Evolutionary conservation across 345 rosid species (phyloP).

Genomic region (Limnanthes douglasii): DNA sequence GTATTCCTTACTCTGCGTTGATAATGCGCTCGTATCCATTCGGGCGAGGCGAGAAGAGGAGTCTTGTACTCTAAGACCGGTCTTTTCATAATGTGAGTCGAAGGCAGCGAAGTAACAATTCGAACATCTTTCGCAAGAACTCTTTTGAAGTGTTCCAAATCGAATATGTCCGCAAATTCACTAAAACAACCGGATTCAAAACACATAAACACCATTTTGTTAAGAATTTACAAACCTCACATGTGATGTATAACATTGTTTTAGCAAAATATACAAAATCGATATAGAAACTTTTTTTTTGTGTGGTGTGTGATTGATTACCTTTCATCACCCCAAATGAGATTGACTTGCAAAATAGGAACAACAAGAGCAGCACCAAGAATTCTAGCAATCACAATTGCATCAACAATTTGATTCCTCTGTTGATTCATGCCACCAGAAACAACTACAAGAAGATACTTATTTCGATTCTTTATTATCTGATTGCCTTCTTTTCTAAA

Average conservation of each 20-base stretch:
- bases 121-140: conserved; percentile 77
- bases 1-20: conserved; percentile 47
- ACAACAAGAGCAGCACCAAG: conserved; percentile 96
- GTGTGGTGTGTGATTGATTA: conserved; percentile 7
- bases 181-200: conserved; percentile 28
- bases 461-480: conserved; percentile 42
- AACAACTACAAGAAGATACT: conserved; percentile 79
- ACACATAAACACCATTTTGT: not conserved
- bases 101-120: conserved; percentile 80
- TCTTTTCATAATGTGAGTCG: conserved; percentile 87
- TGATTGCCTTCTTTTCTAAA: conserved; percentile 36
- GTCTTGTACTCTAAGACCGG: conserved; percentile 88
- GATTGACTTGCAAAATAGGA: conserved; percentile 90
- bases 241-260: too few relatives aligned
- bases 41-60: conserved; percentile 81
- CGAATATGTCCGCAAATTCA: conserved; percentile 94
- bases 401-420: conserved; percentile 97
- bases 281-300: too few relatives aligned
- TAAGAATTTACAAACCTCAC: not conserved
- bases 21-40: conserved; percentile 94
- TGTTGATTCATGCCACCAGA: conserved; percentile 97
- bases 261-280: too few relatives aligned
- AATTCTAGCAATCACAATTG: conserved; percentile 87
- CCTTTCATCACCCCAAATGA: conserved; percentile 99
- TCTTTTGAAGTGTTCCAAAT: conserved; percentile 83